phyloP scores from a whole-genome alignment of 192 early-diverging fungal genomes.

The Coemansia sp. region DNA sequence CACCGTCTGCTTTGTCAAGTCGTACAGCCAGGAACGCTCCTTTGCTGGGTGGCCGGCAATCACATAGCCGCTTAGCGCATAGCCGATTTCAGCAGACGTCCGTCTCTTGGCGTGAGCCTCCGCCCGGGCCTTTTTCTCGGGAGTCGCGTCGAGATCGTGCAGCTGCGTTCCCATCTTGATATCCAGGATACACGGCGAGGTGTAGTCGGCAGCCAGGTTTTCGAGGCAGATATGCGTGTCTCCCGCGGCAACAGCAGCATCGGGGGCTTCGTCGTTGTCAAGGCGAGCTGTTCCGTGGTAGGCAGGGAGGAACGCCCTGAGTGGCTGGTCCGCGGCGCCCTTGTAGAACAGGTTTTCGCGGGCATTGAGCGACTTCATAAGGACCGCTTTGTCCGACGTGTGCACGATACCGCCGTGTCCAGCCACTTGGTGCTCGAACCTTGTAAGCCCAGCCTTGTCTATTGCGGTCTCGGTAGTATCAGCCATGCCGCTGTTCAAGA shows the following conservation, averaged over 20 bases:
- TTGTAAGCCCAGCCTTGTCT: slow-evolving; percentile 10
- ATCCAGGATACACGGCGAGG: slow-evolving; percentile 69
- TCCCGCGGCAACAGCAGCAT: not conserved
- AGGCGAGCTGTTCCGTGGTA: slow-evolving; percentile 62
- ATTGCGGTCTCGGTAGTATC: not conserved
- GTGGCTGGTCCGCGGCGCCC: slow-evolving; percentile 45
- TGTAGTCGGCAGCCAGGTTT: slow-evolving; percentile 62
- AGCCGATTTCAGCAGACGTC: slow-evolving; percentile 59
- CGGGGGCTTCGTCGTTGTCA: slow-evolving; percentile 2
- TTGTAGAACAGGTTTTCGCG: slow-evolving; percentile 77
- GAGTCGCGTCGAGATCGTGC: slow-evolving; percentile 63
- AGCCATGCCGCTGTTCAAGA: not conserved
- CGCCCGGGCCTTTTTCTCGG: slow-evolving; percentile 64
- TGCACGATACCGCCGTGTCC: slow-evolving; percentile 72
- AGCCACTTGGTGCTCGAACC: slow-evolving; percentile 74
- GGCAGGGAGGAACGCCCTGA: slow-evolving; percentile 62
- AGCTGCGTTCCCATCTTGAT: slow-evolving; percentile 75
- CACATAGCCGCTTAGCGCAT: not conserved
- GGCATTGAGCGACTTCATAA: slow-evolving; percentile 66
- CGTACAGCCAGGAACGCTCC: slow-evolving; percentile 33
- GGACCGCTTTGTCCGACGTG: slow-evolving; percentile 60
- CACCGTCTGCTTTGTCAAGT: slow-evolving; percentile 52
- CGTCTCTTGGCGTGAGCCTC: slow-evolving; percentile 56
- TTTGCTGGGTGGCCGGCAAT: not conserved
- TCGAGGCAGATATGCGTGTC: slow-evolving; percentile 59